Percentiles rank a stretch among this genome's conserved stretches.
Conservation (phyloP, 345 rosid species). For the Clausena lansium region DNA sequence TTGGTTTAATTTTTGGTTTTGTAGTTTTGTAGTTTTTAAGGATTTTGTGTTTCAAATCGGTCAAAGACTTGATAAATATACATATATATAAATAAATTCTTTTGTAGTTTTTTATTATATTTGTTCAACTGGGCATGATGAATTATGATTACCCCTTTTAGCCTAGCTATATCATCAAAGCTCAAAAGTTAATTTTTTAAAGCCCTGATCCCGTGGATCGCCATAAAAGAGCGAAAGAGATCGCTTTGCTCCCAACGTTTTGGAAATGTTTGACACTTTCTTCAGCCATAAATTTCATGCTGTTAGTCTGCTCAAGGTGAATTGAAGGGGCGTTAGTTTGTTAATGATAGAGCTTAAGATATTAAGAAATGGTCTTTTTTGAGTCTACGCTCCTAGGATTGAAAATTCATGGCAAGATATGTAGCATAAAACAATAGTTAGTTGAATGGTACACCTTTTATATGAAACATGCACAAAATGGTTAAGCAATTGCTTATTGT, state of each 20-base stretch:
- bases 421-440: not conserved
- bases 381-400: not conserved
- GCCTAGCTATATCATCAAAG: not conserved
- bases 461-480: not conserved
- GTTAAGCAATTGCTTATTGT: not conserved
- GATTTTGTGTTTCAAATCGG: not conserved
- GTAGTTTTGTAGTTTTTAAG: not conserved
- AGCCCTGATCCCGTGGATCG: not conserved
- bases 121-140: not conserved
- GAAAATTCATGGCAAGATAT: not conserved
- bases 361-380: not conserved
- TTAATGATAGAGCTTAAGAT: not conserved
- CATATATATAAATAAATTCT: not conserved
- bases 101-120: not conserved
- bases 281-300: not conserved
- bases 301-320: not conserved
- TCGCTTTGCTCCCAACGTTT: not conserved
- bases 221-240: not conserved
- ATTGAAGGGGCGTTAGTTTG: not conserved
- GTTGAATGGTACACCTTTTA: not conserved
- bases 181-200: not conserved
- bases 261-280: not conserved
- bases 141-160: not conserved
- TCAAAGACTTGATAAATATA: not conserved
- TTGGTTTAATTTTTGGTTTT: not conserved